Base-by-base conservation (phyloP, 2,329 filamentous ascomycete genomes). In the Xylariaceae sp. region DNA sequence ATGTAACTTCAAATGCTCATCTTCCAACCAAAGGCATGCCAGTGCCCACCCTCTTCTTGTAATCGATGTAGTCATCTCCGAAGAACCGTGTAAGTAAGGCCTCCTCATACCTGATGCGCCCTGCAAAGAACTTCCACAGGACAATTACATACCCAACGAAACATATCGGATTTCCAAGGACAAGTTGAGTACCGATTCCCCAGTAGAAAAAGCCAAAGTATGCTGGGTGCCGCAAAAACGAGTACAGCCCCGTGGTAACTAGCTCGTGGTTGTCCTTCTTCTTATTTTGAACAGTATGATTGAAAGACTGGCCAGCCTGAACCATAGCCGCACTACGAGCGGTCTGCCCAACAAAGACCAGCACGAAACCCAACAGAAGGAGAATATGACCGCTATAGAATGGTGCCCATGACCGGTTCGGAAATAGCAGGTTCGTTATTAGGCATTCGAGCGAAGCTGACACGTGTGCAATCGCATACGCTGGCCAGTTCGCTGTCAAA, bases 131-230 rank as follows among this genome's bases (percentile, higher is more conserved):
- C 55, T 76, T 80, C 91, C 91, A 97, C 62, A 99, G 72, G 13
- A 95, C 88, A 6, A 81, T 70, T 0, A 83, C 74, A 75, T 96
- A 97, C 2, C 74, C 88, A 6, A 86, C 62, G 52, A 95, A 84
- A 70, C 91, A 96, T 2, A 96, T 61, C 7, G 82, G 74, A 73
- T 99, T 99, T 15, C 93, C 93, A 59, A 97, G 79, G 49, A 96
- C 84, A 36, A 97, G 68, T 77, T 99, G 94, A 10, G 92, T 96
- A 4, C 94, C 94, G n/a, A 97, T 68, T 0, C 90, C 91, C 93
- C 93, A 99, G 86, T 92, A 97, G 73, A 96, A 99, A 77, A 97
- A 99, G 3, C 93, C 94, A 76, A 97, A 97, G 74, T 99, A 99
- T 54, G 88, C 89, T 10, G 94, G 94, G 72, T 99, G 94, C 20